Base-by-base conservation (phyloP, 2,329 filamentous ascomycete species). In the Verticillium tricorpus region DNA sequence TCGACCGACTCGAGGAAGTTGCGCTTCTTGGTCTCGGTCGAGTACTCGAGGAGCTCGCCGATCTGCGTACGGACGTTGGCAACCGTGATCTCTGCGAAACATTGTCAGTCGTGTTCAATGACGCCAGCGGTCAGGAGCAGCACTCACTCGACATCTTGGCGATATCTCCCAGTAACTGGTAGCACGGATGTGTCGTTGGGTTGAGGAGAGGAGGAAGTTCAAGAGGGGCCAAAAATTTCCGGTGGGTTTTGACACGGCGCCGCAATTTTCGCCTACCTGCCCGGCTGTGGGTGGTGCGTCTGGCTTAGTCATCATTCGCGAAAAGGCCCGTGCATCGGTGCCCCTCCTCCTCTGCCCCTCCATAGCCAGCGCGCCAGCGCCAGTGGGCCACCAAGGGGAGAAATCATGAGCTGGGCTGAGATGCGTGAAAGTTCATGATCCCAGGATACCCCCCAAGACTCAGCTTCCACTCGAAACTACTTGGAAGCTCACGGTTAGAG, bases 1-100 rank as follows among this genome's bases (percentile, higher is more conserved):
- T 93, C 90, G 79, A 97, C 92, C 77, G 91, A 94, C 86, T 95
- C 69, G 79, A 96, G 86, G 85, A 97, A 97, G 88, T 97, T 97
- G 74, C 93, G 86, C 91, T 97, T 97, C 90, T 97, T 97, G 81
- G 91, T 60, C 59, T 56, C 75, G 75, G 85, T 85, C 78, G 91
- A 96, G 90, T 98, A 98, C 77, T 96, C 89, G 75, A 99, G 90
- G 76, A 99, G 87, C 80, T 95, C 87, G 80, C 89, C 84, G 80
- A 98, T 92, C 85, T 98, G 94, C 80, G 87, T 85, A 87, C 93
- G 92, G 87, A 96, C 93, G 91, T 93, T 92, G 87, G 92, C 85
- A 84, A 88, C 87, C 88, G 89, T 91, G 83, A 92, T 92, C 82
- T 93, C 58, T 59, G 58, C 31, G 17, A 19, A 12, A 2, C 12